These are phyloP conservation scores for Geum urbanum DNA, from an alignment of 306 rosid genomes.

Conservation along the genomic window DNA sequence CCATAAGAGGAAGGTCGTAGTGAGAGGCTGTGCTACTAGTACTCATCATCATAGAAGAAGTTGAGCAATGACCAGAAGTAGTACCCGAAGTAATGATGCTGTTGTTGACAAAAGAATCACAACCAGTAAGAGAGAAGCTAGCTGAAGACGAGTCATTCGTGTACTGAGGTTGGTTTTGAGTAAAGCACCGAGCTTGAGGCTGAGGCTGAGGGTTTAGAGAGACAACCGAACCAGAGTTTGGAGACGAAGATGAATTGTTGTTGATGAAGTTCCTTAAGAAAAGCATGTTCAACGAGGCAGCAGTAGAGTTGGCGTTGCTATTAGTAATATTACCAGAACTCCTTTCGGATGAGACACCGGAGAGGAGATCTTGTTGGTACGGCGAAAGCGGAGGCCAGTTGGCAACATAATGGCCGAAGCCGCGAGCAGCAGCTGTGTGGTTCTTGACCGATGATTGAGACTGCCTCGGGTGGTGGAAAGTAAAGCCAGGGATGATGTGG, in stretches of 20 bases:
- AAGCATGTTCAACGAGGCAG: slow-evolving; percentile 43
- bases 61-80: neutral
- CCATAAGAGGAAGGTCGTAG: neutral
- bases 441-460: slow-evolving; percentile 20
- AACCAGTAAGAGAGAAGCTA: neutral
- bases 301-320: neutral
- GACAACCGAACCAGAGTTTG: neutral
- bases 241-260: slow-evolving; percentile 25
- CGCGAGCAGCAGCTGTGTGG: neutral
- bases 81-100: neutral
- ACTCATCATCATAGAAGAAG: neutral
- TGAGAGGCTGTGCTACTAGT: neutral
- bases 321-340: slow-evolving; percentile 10
- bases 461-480: slow-evolving; percentile 26
- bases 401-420: slow-evolving; percentile 22
- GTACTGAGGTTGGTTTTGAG: neutral
- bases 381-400: slow-evolving; percentile 24
- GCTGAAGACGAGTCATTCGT: neutral
- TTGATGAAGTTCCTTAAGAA: slow-evolving; percentile 43
- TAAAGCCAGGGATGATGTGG: slow-evolving; percentile 33
- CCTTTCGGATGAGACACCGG: slow-evolving; percentile 13
- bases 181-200: neutral
- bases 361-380: neutral
- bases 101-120: neutral
- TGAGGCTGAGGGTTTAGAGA: slow-evolving; percentile 6